Conservation (phyloP, 495 filamentous ascomycete genomes). For the Aspergillus olivimuriae region DNA sequence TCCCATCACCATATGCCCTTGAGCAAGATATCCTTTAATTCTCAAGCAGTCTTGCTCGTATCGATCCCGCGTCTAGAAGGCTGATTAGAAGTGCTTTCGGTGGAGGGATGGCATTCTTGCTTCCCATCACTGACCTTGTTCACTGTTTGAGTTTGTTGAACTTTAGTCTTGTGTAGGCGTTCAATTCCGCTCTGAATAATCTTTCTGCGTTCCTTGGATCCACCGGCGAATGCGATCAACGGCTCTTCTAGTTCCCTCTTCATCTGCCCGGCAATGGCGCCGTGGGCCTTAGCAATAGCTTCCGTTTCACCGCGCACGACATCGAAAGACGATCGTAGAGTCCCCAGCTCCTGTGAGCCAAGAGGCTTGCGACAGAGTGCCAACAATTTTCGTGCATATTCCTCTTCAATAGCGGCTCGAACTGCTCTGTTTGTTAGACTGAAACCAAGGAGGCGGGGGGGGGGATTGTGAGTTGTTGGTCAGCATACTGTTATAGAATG, state of each 20-base stretch:
- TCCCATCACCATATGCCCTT: slow-evolving; percentile 99
- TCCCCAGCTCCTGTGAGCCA: slow-evolving; percentile 82
- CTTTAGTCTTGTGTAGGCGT: slow-evolving; percentile 86
- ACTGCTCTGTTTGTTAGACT: slow-evolving; percentile 43
- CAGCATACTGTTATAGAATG: slow-evolving; percentile 73
- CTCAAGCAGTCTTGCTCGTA: slow-evolving; percentile 97
- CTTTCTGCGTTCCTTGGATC: slow-evolving; percentile 90
- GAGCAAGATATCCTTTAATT: slow-evolving; percentile 96
- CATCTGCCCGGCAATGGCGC: slow-evolving; percentile 86
- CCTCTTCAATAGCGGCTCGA: slow-evolving; percentile 90
- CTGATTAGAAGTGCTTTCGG: too few species aligned
- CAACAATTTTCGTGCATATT: slow-evolving; percentile 89
- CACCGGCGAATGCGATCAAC: slow-evolving; percentile 82
- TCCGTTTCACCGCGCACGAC: slow-evolving; percentile 87
- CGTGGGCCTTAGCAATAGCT: slow-evolving; percentile 87
- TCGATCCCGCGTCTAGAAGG: slow-evolving; percentile 70
- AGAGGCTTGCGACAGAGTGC: slow-evolving; percentile 82
- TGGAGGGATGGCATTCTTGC: too few species aligned
- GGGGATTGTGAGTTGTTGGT: background rate
- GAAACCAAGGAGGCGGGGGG: background rate
- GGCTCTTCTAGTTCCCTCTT: slow-evolving; percentile 97
- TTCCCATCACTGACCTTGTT: slow-evolving; percentile 86
- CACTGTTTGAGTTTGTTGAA: slow-evolving; percentile 80
- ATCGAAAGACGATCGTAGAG: slow-evolving; percentile 77
- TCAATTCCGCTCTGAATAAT: slow-evolving; percentile 91